These are phyloP conservation scores for Setomelanomma holmii DNA, from an alignment of 2,329 filamentous ascomycete species.

Conservation along the genomic window DNA sequence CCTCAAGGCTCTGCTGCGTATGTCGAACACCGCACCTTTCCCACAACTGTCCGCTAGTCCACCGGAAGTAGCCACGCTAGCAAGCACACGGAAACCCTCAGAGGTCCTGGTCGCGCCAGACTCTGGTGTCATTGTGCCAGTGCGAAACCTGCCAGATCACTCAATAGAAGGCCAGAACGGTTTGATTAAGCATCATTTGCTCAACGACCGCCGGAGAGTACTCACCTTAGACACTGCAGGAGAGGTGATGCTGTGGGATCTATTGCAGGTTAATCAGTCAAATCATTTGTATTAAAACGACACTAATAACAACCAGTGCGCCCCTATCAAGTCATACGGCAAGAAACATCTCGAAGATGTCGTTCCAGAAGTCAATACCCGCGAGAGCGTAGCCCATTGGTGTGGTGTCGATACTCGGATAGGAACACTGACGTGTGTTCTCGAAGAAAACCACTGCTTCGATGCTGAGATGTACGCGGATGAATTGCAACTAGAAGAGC, in stretches of 20 bases:
- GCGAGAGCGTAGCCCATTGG: slow-evolving; percentile 92
- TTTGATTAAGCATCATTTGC: slow-evolving; percentile 86
- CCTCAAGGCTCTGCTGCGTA: slow-evolving; percentile 75
- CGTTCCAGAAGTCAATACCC: slow-evolving; percentile 82
- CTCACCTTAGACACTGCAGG: slow-evolving; percentile 93
- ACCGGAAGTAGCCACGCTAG: slow-evolving; percentile 62
- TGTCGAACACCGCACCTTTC: slow-evolving; percentile 85
- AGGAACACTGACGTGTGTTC: slow-evolving; percentile 84
- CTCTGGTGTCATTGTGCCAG: slow-evolving; percentile 42
- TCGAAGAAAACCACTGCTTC: slow-evolving; percentile 96
- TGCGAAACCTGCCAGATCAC: slow-evolving; percentile 55
- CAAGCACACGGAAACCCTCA: slow-evolving; percentile 63
- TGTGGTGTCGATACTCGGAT: slow-evolving; percentile 94
- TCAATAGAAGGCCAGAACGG: slow-evolving; percentile 92
- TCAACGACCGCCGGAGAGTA: slow-evolving; percentile 89
- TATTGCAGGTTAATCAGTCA: slow-evolving; percentile 74
- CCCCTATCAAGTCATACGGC: slow-evolving; percentile 88
- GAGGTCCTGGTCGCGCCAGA: slow-evolving; percentile 59
- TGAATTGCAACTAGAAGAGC: slow-evolving; percentile 75
- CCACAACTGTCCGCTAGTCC: slow-evolving; percentile 63
- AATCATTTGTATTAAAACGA: not conserved
- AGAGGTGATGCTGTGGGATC: slow-evolving; percentile 93
- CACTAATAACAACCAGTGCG: slow-evolving; percentile 65
- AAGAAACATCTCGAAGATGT: slow-evolving; percentile 95
- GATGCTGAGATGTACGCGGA: slow-evolving; percentile 98